Evolutionary conservation across 306 rosid genomes (phyloP), one percentile per base, ranked within the genome.

Genomic region (Arachis hypogaea): DNA sequence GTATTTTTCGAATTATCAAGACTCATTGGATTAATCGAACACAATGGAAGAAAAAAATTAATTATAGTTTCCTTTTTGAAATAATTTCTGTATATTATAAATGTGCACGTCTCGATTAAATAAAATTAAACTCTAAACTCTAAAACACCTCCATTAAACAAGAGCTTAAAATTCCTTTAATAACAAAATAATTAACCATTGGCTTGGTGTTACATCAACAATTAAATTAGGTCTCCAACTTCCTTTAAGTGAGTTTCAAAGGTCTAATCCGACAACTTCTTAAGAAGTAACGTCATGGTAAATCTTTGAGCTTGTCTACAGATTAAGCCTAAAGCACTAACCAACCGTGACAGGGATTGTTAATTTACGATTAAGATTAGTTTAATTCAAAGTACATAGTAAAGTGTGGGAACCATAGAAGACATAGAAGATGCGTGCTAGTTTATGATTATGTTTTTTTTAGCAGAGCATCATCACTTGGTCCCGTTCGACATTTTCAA

Each of bases 321-420:
- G 47, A 66, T 16, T 41, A 77, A 68, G 64, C 49, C 64, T 77
- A 51, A 54, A 63, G 42, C 43, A 68, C 33, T 68, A 51, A 16
- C 46, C 68, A 7, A 60, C 69, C n/a, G 22, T 68, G 49, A 61
- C 44, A 61, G 11, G 22, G 57, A 70, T 60, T 41, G 29, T 9
- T 33, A 33, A 33, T 33, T 33, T 33, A 33, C 38, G 45, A 76
- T 56, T 59, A 58, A 58, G 56, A 18, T 28, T 49, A 68, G 44
- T 16, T 38, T 47, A 47, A 65, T 56, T 22, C 36, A 64, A 5
- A 41, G 55, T 51, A 14, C 9, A 57, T 58, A 68, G 28, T 22
- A 70, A 71, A 87, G 81, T 76, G 82, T 76, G 70, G 69, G 74
- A 81, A 63, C 86, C 80, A 85, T 10, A 82, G 4, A 74, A 81